Percentiles rank a stretch among this genome's conserved stretches.
Evolutionary conservation across 768 basidiomycete genomes (phyloP).

Genomic region (Tephrocybe sp.): DNA sequence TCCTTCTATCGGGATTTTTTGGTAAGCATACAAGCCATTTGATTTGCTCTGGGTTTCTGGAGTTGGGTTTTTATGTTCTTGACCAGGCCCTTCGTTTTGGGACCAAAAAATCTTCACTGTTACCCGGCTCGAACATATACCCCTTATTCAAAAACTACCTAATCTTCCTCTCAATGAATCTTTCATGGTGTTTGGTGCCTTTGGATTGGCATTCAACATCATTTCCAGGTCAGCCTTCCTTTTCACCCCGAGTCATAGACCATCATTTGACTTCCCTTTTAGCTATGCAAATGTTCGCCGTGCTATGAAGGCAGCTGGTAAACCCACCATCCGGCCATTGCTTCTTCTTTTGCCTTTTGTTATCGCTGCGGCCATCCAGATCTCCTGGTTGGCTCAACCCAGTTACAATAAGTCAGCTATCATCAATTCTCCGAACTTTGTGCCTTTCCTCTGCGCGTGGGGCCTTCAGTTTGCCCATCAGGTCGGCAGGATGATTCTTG

Average conservation of each 20-base stretch:
- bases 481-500: slow-evolving; percentile 89
- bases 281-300: slow-evolving; percentile 82
- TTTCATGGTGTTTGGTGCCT: slow-evolving; percentile 79
- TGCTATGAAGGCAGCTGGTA: slow-evolving; percentile 38
- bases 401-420: slow-evolving; percentile 59
- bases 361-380: slow-evolving; percentile 63
- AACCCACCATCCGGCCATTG: slow-evolving; percentile 53
- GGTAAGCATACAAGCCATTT: no score
- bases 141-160: slow-evolving; percentile 51
- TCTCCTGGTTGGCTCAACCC: slow-evolving; percentile 80
- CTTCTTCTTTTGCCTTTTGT: slow-evolving; percentile 79
- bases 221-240: slow-evolving; percentile 47
- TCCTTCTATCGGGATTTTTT: slow-evolving; percentile 71
- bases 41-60: no score
- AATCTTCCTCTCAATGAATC: slow-evolving; percentile 77
- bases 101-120: slow-evolving; percentile 65
- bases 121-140: slow-evolving; percentile 50
- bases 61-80: no score
- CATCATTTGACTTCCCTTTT: not conserved
- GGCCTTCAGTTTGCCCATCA: slow-evolving; percentile 89
- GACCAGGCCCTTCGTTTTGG: slow-evolving; percentile 76
- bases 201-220: slow-evolving; percentile 80
- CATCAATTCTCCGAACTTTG: slow-evolving; percentile 70
- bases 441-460: slow-evolving; percentile 91
- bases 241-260: not conserved